Evolutionary conservation across 2,329 filamentous ascomycete genomes (phyloP), one percentile per base, ranked within the genome.

Genomic region (Pseudogymnoascus sp.): DNA sequence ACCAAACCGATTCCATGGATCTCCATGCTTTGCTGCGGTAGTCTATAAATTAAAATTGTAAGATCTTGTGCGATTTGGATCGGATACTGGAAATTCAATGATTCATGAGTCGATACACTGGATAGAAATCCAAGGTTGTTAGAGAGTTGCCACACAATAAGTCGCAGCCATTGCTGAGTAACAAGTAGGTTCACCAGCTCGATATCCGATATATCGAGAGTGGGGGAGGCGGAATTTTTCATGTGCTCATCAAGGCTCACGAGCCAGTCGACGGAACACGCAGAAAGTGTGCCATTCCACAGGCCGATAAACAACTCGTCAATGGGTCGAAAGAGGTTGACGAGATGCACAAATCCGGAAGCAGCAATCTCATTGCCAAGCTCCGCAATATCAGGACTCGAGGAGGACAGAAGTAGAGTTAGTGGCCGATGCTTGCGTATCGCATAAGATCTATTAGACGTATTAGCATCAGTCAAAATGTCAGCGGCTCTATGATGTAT

Each of bases 131-230:
- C 83, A 66, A 87, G 85, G 18, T 82, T 81, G 67, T 87, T 87
- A 2, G 85, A 86, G 1, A 87, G 80, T 67, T 88, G 87, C 87
- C 87, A 89, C n/a, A 88, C 82, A 74, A 88, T 87, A 1, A 85
- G 82, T 15, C 83, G 78, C 4, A 89, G 77, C 87, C 87, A 89
- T 68, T 88, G 85, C 69, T 89, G 87, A 1, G 85, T 89, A 60
- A 87, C 81, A 45, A 87, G 78, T 15, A 89, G 79, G 67, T 89
- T 85, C 5, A 87, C 85, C 61, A 85, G 87, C 67, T 89, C 87
- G 18, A 84, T 86, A 63, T 87, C 83, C 0, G 85, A 87, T 4
- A 72, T 59, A 7, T 70, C 65, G 15, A 71, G 27, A 21, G 67
- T 62, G 3, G 69, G 64, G 7, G 68, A 66, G 3, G 69, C 64